Percentiles rank a stretch among this genome's conserved stretches.
phyloP scores from a whole-genome alignment of 345 rosid species.

The Gossypium bickii region DNA sequence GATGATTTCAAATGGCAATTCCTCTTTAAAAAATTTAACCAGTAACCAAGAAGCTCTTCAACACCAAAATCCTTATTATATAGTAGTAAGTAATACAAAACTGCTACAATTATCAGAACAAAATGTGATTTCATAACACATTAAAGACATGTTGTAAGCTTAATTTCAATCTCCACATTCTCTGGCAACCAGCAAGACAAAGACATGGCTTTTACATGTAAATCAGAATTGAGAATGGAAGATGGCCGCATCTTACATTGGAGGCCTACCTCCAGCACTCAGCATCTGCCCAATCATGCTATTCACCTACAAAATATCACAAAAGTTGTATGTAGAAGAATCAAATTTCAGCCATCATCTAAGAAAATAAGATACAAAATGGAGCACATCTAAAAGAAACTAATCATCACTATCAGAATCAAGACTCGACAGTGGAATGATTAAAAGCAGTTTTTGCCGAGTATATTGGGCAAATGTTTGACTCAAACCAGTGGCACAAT shows the following conservation, averaged over 20 bases:
- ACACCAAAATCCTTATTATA: neutral
- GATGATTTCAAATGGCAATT: neutral
- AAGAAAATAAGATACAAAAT: neutral
- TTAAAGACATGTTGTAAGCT: neutral
- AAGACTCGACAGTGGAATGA: too few species aligned
- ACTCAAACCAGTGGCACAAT: neutral
- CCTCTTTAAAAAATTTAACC: too few species aligned
- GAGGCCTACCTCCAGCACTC: slow-evolving; percentile 69
- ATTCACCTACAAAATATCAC: slow-evolving; percentile 51
- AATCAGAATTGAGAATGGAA: slow-evolving; percentile 8
- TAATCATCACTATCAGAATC: neutral
- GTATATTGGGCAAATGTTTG: neutral
- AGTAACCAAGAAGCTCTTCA: neutral
- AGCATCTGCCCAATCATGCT: slow-evolving; percentile 82
- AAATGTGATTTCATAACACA: neutral
- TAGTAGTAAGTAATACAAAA: neutral
- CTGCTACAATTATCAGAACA: neutral
- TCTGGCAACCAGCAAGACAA: neutral
- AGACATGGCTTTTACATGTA: neutral
- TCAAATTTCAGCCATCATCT: neutral
- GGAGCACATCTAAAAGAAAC: neutral
- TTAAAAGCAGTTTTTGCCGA: too few species aligned
- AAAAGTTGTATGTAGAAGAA: neutral
- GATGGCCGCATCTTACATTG: slow-evolving; percentile 36
- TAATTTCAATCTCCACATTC: neutral